Conservation (phyloP, 768 basidiomycete species). For the Lactifluus hygrophoroides region DNA sequence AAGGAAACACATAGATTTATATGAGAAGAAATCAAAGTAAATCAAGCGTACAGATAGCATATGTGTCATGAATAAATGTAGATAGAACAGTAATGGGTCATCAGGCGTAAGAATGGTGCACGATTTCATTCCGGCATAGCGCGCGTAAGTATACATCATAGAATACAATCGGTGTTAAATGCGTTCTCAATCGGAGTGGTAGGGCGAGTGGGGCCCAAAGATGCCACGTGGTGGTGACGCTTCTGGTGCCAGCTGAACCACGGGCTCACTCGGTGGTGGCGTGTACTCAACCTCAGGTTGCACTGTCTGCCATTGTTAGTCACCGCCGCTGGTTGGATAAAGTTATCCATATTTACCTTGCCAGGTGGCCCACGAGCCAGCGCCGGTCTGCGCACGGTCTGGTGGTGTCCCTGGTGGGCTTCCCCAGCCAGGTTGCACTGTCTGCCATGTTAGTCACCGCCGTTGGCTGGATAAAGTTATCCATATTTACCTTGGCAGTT, state of each 20-base stretch:
- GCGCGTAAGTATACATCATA: neutral
- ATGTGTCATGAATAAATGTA: neutral
- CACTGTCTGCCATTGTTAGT: slow-evolving; percentile 33
- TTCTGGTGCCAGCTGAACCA: slow-evolving; percentile 50
- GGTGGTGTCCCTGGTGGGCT: slow-evolving; percentile 8
- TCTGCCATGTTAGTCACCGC: neutral
- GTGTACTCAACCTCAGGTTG: slow-evolving; percentile 50
- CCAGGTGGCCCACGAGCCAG: slow-evolving; percentile 36
- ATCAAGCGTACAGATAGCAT: neutral
- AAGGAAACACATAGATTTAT: neutral
- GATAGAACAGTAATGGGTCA: neutral
- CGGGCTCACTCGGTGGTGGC: slow-evolving; percentile 48
- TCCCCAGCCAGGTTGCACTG: slow-evolving; percentile 62
- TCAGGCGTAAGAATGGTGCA: neutral
- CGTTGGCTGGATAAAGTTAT: neutral
- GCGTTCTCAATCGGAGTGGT: slow-evolving; percentile 21
- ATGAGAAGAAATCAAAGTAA: neutral
- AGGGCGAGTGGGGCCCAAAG: slow-evolving; percentile 71
- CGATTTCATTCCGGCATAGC: neutral
- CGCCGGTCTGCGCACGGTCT: slow-evolving; percentile 21
- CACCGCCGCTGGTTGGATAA: neutral
- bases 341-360: slow-evolving; percentile 28
- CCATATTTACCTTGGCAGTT: slow-evolving; percentile 34
- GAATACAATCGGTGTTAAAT: neutral
- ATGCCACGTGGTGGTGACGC: slow-evolving; percentile 51